Conservation (phyloP, 1,139 yeast species). For the Saccharomyces pastorianus region DNA sequence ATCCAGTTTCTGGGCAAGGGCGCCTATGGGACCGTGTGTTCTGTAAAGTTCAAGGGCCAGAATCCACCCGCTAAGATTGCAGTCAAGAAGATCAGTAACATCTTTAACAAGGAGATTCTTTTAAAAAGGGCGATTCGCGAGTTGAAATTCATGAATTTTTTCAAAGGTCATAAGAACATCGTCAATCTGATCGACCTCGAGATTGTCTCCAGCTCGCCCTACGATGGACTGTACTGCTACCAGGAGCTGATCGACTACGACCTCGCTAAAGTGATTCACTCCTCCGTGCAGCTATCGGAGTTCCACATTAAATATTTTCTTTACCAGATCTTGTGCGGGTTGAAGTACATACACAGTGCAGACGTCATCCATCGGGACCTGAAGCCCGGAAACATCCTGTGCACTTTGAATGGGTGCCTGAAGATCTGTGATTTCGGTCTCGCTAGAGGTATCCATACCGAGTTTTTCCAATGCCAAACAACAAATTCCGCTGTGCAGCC, state of each 20-base stretch:
- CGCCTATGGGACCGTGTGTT: constrained; percentile 81
- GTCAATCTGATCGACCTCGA: constrained; percentile 68
- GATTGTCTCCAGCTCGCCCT: constrained; percentile 54
- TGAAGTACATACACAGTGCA: constrained; percentile 78
- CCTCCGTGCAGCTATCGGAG: constrained; percentile 68
- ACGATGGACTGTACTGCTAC: constrained; percentile 78
- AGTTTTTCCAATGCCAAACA: constrained; percentile 30
- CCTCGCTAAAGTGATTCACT: constrained; percentile 67
- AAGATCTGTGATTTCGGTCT: constrained; percentile 86
- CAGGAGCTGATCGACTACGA: constrained; percentile 78
- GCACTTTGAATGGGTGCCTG: constrained; percentile 59
- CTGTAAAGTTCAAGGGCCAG: constrained; percentile 52
- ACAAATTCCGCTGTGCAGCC: constrained; percentile 21
- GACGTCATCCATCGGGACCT: constrained; percentile 78
- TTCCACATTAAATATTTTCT: constrained; percentile 68
- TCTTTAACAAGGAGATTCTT: constrained; percentile 55
- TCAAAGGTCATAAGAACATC: constrained; percentile 76
- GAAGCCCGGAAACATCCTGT: constrained; percentile 77
- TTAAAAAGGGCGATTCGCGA: constrained; percentile 73
- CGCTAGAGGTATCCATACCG: constrained; percentile 62
- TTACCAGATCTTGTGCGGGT: constrained; percentile 73
- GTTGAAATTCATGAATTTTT: constrained; percentile 65
- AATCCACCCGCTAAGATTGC: constrained; percentile 40
- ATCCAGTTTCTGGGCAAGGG: constrained; percentile 71
- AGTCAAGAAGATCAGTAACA: constrained; percentile 67